These are phyloP conservation scores for Chloris gayana DNA, from an alignment of 176 grass and related monocot species.

Conservation along the genomic window DNA sequence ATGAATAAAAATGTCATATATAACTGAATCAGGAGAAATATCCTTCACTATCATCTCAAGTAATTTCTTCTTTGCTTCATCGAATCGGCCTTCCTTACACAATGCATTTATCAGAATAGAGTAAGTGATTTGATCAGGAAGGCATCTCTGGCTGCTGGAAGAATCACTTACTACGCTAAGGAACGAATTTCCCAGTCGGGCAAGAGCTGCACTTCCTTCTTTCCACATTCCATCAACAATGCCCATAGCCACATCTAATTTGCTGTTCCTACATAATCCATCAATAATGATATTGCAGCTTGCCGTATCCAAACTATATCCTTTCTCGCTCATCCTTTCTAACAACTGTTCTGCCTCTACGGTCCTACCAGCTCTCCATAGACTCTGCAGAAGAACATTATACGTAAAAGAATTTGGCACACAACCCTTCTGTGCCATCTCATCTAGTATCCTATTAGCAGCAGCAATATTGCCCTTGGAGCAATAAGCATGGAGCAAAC, in stretches of 20 bases:
- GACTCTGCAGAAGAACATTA: constrained; percentile 86
- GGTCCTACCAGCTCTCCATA: constrained; percentile 81
- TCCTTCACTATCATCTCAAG: constrained; percentile 83
- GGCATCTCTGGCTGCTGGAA: constrained; percentile 57
- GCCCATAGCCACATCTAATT: constrained; percentile 78
- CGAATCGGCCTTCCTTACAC: constrained; percentile 69
- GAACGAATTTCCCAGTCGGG: constrained; percentile 76
- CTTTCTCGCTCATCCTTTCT: constrained; percentile 77
- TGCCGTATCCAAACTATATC: constrained; percentile 65
- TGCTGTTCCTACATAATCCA: constrained; percentile 75
- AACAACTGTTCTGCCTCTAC: constrained; percentile 68
- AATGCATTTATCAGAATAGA: constrained; percentile 75
- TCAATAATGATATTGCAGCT: constrained; percentile 95
- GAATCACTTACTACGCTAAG: constrained; percentile 56
- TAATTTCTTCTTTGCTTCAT: constrained; percentile 85
- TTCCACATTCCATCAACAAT: constrained; percentile 93
- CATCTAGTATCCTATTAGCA: constrained; percentile 73
- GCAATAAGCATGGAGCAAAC: constrained; percentile 82
- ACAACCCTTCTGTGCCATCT: constrained; percentile 71
- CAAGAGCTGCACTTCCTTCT: constrained; percentile 78
- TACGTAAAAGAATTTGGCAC: constrained; percentile 70
- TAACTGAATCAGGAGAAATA: constrained; percentile 73
- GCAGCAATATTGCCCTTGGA: constrained; percentile 56
- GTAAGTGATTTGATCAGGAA: constrained; percentile 83
- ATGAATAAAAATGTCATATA: constrained; percentile 86